phyloP scores from a whole-genome alignment of 106 monocot species.

The Triglochin maritima region DNA sequence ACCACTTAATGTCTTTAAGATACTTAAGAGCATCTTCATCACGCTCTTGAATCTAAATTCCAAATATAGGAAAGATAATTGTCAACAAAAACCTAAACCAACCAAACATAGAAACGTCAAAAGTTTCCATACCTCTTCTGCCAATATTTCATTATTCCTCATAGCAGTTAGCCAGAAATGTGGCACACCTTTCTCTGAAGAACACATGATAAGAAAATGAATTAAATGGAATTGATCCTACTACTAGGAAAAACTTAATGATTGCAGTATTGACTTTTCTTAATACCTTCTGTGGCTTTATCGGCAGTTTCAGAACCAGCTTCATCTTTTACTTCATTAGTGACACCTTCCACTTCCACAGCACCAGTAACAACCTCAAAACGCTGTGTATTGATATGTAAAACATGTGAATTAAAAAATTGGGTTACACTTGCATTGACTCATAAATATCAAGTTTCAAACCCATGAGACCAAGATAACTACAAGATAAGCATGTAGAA shows the following conservation, averaged over 20 bases:
- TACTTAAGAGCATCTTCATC: conserved; percentile 21
- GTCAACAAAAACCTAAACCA: not conserved
- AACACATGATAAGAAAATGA: not conserved
- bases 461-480: too few relatives aligned
- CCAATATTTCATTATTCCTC: conserved; percentile 25
- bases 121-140: conserved; percentile 14
- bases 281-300: conserved; percentile 1
- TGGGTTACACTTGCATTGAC: too few relatives aligned
- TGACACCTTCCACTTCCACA: conserved; percentile 9
- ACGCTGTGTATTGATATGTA: conserved; percentile 4
- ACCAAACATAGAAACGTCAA: not conserved
- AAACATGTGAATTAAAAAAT: not conserved
- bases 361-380: conserved; percentile 18
- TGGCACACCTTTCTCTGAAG: conserved; percentile 19
- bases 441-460: too few relatives aligned
- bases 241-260: not conserved
- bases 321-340: conserved; percentile 1
- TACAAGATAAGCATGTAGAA: too few relatives aligned
- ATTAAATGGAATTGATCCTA: not conserved
- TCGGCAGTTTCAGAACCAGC: not conserved
- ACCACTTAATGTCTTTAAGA: conserved; percentile 27
- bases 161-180: conserved; percentile 25
- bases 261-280: too few relatives aligned
- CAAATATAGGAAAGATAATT: not conserved
- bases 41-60: conserved; percentile 16